Evolutionary conservation across 129 eudicot species (phyloP).

Genomic region (Oenanthe sinensis): DNA sequence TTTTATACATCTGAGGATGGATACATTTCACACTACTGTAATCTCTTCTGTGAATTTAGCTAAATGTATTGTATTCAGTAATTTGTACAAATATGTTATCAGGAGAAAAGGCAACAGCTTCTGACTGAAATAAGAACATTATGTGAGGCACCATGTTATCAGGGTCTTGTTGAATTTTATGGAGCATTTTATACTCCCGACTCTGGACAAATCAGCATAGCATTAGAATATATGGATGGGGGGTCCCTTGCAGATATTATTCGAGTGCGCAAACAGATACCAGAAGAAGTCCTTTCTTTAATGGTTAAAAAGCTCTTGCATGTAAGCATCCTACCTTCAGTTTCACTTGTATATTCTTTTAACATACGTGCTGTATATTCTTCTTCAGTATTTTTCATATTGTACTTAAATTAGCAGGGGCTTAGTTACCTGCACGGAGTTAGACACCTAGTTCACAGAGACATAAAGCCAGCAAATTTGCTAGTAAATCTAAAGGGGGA

Average conservation of each 20-base stretch:
- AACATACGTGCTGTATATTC: not conserved
- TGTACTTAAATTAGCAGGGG: slow-evolving; percentile 38
- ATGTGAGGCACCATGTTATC: slow-evolving; percentile 90
- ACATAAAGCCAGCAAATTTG: slow-evolving; percentile 95
- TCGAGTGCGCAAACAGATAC: slow-evolving; percentile 49
- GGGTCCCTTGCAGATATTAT: slow-evolving; percentile 90
- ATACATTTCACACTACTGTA: not conserved
- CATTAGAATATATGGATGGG: slow-evolving; percentile 96
- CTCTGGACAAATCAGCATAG: slow-evolving; percentile 97
- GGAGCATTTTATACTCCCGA: slow-evolving; percentile 97
- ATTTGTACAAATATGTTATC: not conserved
- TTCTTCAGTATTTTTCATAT: slow-evolving; percentile 5
- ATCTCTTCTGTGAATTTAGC: not conserved
- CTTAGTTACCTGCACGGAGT: slow-evolving; percentile 90
- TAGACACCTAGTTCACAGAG: slow-evolving; percentile 94
- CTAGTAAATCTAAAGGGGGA: slow-evolving; percentile 97
- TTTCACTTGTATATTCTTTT: not conserved
- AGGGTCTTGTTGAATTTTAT: slow-evolving; percentile 93
- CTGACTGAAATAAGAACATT: slow-evolving; percentile 86
- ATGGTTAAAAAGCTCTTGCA: slow-evolving; percentile 81
- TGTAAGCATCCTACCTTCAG: slow-evolving; percentile 21
- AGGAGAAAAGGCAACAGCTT: slow-evolving; percentile 98
- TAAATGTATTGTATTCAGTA: not conserved
- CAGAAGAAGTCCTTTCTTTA: slow-evolving; percentile 73
- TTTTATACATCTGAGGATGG: not conserved